phyloP scores from a whole-genome alignment of 2,329 filamentous ascomycete species.

The Botrytis fragariae region DNA sequence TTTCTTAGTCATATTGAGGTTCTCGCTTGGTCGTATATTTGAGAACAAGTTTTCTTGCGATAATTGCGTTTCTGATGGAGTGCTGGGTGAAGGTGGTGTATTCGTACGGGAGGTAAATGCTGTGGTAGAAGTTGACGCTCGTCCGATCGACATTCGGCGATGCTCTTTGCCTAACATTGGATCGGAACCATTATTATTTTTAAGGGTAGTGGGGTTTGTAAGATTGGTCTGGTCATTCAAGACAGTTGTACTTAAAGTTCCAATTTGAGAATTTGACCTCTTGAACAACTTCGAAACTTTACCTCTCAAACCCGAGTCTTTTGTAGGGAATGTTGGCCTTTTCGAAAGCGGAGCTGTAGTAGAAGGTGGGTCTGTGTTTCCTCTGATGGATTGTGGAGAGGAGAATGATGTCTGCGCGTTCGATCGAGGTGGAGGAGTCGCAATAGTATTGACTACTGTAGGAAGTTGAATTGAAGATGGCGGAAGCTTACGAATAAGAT shows the following conservation, averaged over 20 bases:
- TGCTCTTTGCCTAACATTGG: slow-evolving; percentile 24
- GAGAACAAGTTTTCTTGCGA: slow-evolving; percentile 16
- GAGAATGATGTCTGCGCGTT: neutral
- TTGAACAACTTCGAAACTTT: slow-evolving; percentile 30
- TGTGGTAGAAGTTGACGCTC: slow-evolving; percentile 30
- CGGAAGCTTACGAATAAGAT: slow-evolving; percentile 14
- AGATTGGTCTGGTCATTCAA: slow-evolving; percentile 19
- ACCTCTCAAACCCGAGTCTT: slow-evolving; percentile 24
- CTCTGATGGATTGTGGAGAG: slow-evolving; percentile 13
- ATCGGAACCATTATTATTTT: slow-evolving; percentile 26
- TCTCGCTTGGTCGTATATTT: slow-evolving; percentile 29
- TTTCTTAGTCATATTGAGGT: slow-evolving; percentile 46
- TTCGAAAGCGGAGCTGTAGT: slow-evolving; percentile 15
- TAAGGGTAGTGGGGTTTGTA: slow-evolving; percentile 4
- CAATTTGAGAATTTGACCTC: slow-evolving; percentile 25
- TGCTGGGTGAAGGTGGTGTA: slow-evolving; percentile 48
- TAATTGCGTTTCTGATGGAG: slow-evolving; percentile 31
- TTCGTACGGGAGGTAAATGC: slow-evolving; percentile 28
- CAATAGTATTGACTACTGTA: slow-evolving; percentile 29
- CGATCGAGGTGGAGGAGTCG: slow-evolving; percentile 24
- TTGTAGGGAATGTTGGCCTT: slow-evolving; percentile 20
- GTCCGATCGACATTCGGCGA: slow-evolving; percentile 23
- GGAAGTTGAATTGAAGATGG: slow-evolving; percentile 19
- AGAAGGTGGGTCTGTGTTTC: neutral
- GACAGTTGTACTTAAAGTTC: slow-evolving; percentile 11